phyloP scores from a whole-genome alignment of 495 filamentous ascomycete genomes.

The Talaromyces thailandensis region DNA sequence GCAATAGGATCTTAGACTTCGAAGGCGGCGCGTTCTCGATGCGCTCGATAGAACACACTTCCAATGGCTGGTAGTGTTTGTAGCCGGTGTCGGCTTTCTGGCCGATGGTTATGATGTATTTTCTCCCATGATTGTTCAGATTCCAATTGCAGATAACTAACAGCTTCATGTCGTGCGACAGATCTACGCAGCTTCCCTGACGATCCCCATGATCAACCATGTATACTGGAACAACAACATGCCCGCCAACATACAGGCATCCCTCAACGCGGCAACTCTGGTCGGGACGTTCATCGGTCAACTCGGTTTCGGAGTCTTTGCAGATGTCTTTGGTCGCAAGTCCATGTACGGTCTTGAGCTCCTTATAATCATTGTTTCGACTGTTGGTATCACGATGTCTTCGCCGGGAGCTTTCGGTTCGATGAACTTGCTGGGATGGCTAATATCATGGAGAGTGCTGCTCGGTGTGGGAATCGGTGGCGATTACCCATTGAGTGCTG shows the following conservation, averaged over 20 bases:
- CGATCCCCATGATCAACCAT: conserved; percentile 41
- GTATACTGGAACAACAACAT: conserved; percentile 39
- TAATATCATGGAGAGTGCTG: conserved; percentile 39
- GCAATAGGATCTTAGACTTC: conserved; percentile 1
- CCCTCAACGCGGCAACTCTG: conserved; percentile 43
- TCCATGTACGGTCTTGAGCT: conserved; percentile 49
- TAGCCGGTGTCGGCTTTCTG: conserved; percentile 51
- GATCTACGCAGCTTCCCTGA: conserved; percentile 47
- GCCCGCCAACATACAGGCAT: conserved; percentile 13
- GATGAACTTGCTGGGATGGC: conserved; percentile 41
- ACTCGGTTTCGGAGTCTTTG: conserved; percentile 44
- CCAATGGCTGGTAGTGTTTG: conserved; percentile 30
- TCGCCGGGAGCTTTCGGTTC: conserved; percentile 18
- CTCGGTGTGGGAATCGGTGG: conserved; percentile 33
- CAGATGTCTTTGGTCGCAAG: conserved; percentile 45
- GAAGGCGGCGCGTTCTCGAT: conserved; percentile 5
- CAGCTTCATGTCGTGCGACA: neutral
- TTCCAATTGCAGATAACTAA: neutral
- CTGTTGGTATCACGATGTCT: conserved; percentile 29
- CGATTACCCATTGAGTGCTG: conserved; percentile 38
- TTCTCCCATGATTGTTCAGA: neutral
- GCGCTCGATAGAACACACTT: conserved; percentile 10
- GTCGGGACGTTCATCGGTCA: conserved; percentile 44
- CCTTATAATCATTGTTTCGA: conserved; percentile 37
- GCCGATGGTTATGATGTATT: conserved; percentile 50